Conservation (phyloP, 768 basidiomycete genomes). For the Panus rudis region DNA sequence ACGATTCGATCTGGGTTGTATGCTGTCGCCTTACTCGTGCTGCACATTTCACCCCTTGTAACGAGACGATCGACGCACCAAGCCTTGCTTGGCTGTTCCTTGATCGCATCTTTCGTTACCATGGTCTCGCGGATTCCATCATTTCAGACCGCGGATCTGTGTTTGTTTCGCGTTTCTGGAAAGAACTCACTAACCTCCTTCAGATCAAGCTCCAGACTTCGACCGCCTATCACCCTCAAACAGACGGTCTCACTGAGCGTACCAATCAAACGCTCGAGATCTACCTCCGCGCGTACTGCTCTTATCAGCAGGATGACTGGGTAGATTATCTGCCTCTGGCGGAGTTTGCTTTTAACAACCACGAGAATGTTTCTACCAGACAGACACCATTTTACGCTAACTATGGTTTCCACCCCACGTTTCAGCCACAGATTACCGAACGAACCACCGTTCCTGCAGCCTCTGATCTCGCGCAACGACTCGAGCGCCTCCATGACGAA, state of each 20-base stretch:
- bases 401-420: conserved; percentile 13
- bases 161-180: conserved; percentile 23
- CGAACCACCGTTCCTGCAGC: background rate
- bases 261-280: conserved; percentile 28
- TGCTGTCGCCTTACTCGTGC: conserved; percentile 3
- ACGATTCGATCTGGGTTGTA: conserved; percentile 14
- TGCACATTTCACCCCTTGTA: conserved; percentile 10
- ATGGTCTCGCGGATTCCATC: conserved; percentile 16
- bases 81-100: conserved; percentile 11
- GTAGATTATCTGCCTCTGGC: conserved; percentile 19
- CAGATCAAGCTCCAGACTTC: conserved; percentile 15
- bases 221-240: conserved; percentile 32
- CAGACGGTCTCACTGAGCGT: conserved; percentile 31
- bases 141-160: conserved; percentile 27
- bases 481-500: background rate
- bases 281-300: conserved; percentile 24
- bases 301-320: conserved; percentile 28
- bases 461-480: background rate
- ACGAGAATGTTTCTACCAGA: conserved; percentile 16
- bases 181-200: conserved; percentile 17
- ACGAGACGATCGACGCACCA: conserved; percentile 8
- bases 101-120: conserved; percentile 11
- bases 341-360: conserved; percentile 29
- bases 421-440: background rate
- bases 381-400: conserved; percentile 23